Evolutionary conservation across 768 basidiomycete genomes (phyloP), one percentile per base, ranked within the genome.

Genomic region (Kwoniella sp.): DNA sequence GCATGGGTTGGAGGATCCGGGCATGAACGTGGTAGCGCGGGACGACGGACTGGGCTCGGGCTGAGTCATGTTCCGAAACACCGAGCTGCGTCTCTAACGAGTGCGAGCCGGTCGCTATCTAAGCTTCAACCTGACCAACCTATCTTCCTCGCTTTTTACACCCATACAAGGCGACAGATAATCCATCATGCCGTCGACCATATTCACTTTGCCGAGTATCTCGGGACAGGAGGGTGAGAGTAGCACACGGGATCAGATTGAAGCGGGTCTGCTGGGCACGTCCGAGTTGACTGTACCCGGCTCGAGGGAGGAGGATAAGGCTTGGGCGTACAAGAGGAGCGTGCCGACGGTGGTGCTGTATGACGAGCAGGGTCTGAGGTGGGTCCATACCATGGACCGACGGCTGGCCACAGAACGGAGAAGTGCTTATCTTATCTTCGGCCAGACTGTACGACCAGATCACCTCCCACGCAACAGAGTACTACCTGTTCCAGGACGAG

Each of bases 401-500:
- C 33, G 7, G 8, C 27, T 39, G 27, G 3, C 20, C 2, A 50
- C 19, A 22, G n/a, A n/a, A n/a, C n/a, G n/a, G n/a, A n/a, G n/a
- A n/a, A n/a, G n/a, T n/a, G 26, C 22, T 8, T 38, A 20, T 34
- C 19, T 15, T 20, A 26, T 43, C 3, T 7, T 9, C 10, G 19
- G 12, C n/a, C 40, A 65, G 70, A 46, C 46, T 73, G 29, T 73
- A 73, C 41, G 72, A 73, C 51, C 36, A 56, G 41, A 76, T 76
- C 50, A 76, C 74, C 2, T 51, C 63, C 19, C 50, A 72, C 26
- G 70, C 67, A 0, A 58, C 59, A 1, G 70, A 71, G 53, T 99
- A 99, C 71, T 98, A 98, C 70, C 79, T 91, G 29, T 99, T 92
- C 73, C 75, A 78, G 3, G 88, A 88, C 0, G 95, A 98, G 74